Percentiles rank a stretch among this genome's conserved stretches.
These are phyloP conservation scores for Cladorrhinum samala DNA, from an alignment of 495 filamentous ascomycete species.

Conservation along the genomic window DNA sequence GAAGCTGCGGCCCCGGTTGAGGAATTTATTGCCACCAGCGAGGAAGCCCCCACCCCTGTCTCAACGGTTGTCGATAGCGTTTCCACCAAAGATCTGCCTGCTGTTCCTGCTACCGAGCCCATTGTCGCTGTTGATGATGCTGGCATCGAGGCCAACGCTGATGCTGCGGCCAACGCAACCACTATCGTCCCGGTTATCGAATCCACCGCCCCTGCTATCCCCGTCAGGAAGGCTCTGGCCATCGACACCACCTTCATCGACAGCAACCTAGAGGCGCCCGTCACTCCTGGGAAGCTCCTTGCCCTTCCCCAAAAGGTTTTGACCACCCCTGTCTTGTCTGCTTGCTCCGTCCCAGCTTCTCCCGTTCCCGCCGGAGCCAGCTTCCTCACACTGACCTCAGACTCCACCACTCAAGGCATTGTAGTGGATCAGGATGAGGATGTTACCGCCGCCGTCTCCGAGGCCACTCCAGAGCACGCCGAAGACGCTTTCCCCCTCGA, in stretches of 20 bases:
- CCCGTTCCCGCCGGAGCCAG: background rate
- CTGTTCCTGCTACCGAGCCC: background rate
- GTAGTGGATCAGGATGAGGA: background rate
- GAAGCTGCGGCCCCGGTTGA: background rate
- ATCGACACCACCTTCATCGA: background rate
- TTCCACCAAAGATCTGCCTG: background rate
- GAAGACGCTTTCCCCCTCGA: background rate
- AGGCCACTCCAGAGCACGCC: background rate
- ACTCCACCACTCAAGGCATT: background rate
- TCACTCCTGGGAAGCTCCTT: background rate
- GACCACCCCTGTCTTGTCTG: background rate
- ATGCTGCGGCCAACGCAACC: background rate
- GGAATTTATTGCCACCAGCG: background rate
- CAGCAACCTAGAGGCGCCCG: background rate
- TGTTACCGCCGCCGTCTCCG: background rate
- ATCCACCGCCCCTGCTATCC: background rate
- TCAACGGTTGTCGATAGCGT: background rate
- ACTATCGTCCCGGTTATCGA: background rate
- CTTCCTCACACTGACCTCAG: background rate
- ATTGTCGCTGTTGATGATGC: too few relatives aligned
- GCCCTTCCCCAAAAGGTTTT: background rate
- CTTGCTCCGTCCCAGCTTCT: background rate
- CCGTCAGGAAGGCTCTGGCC: background rate
- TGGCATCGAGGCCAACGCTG: too few relatives aligned
- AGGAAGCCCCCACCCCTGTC: background rate